Evolutionary conservation across 179 eudicot species (phyloP).

Genomic region (Vitellaria paradoxa): DNA sequence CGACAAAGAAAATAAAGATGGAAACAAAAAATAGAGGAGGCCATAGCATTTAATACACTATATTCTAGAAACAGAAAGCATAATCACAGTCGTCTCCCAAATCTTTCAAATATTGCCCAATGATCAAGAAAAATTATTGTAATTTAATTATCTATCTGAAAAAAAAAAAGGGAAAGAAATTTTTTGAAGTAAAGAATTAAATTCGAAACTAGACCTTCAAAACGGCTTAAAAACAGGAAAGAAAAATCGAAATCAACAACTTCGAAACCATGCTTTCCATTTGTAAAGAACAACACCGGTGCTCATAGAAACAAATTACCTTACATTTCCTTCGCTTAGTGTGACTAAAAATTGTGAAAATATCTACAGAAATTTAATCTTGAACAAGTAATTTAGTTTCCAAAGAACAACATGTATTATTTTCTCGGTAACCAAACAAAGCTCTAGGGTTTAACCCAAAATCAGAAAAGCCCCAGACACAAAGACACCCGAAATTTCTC

Average conservation of each 20-base stretch:
- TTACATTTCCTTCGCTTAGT: background rate
- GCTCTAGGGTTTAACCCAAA: constrained; percentile 2
- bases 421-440: background rate
- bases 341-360: background rate
- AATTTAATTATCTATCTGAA: background rate
- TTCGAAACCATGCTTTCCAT: too few relatives aligned
- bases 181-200: background rate
- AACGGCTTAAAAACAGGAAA: background rate
- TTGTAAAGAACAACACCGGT: too few relatives aligned
- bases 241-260: too few relatives aligned
- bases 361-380: too few relatives aligned
- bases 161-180: background rate
- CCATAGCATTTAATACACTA: background rate
- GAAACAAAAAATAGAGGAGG: background rate
- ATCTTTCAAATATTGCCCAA: background rate
- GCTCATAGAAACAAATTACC: too few relatives aligned
- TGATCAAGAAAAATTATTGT: background rate
- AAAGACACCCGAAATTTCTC: background rate
- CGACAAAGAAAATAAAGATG: too few relatives aligned
- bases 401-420: background rate
- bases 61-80: constrained; percentile 6
- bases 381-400: background rate
- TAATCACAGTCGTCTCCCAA: background rate
- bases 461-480: background rate
- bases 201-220: background rate